These are phyloP conservation scores for Colletotrichum higginsianum DNA, from an alignment of 2,329 filamentous ascomycete species.

Conservation along the genomic window DNA sequence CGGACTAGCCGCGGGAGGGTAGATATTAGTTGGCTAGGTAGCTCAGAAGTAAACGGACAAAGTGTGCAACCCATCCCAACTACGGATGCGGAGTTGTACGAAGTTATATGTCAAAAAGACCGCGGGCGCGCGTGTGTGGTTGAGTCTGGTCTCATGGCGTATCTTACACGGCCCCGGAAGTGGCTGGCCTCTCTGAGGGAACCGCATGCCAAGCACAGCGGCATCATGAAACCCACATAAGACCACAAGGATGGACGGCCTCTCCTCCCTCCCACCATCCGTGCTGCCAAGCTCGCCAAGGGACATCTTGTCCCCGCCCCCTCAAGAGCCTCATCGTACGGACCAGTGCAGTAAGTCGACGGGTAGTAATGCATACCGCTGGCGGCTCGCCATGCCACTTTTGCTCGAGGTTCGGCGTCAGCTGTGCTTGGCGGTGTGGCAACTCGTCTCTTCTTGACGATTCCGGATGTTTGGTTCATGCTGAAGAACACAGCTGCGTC, in stretches of 20 bases:
- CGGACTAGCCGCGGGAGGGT: slow-evolving; percentile 12
- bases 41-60: background rate
- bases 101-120: slow-evolving; percentile 23
- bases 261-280: slow-evolving; percentile 13
- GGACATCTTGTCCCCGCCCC: background rate
- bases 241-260: slow-evolving; percentile 27
- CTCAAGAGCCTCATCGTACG: slow-evolving; percentile 20
- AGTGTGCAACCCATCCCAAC: background rate
- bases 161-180: background rate
- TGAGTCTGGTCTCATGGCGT: background rate
- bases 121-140: too few relatives aligned
- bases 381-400: slow-evolving; percentile 32
- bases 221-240: slow-evolving; percentile 39
- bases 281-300: slow-evolving; percentile 39
- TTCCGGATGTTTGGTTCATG: slow-evolving; percentile 28
- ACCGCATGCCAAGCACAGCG: slow-evolving; percentile 16
- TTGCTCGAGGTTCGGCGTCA: slow-evolving; percentile 25
- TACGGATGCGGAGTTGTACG: background rate
- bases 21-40: background rate
- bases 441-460: slow-evolving; percentile 33
- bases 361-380: background rate
- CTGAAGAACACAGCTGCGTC: background rate
- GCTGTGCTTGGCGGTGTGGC: slow-evolving; percentile 34
- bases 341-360: background rate
- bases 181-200: background rate